phyloP scores from a whole-genome alignment of 1,284 basidiomycete genomes.

The Naganishia albida region DNA sequence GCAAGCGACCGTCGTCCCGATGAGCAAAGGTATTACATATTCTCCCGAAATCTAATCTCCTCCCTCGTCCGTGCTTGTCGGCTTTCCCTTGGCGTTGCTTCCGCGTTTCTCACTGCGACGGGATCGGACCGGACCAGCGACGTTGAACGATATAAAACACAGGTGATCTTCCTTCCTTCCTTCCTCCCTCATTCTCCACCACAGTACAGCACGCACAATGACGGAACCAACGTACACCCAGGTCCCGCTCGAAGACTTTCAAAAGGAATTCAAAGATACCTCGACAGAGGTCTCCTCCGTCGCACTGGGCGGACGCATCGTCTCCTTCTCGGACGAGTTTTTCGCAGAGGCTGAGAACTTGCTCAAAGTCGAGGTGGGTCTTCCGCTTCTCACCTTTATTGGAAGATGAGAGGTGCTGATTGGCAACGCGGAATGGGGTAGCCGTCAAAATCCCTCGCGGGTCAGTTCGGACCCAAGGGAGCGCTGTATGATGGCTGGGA shows the following conservation, averaged over 20 bases:
- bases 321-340: slow-evolving; percentile 89
- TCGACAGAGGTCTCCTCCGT: slow-evolving; percentile 84
- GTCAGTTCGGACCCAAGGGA: slow-evolving; percentile 93
- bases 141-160: no score
- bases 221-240: slow-evolving; percentile 34
- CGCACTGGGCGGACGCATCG: slow-evolving; percentile 74
- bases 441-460: slow-evolving; percentile 61
- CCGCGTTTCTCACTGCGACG: background rate
- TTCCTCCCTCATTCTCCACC: no score
- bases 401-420: background rate
- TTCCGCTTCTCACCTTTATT: background rate
- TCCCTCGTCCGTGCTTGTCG: background rate
- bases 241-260: slow-evolving; percentile 61
- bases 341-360: slow-evolving; percentile 86
- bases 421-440: slow-evolving; percentile 20
- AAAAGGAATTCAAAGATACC: slow-evolving; percentile 60
- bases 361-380: slow-evolving; percentile 72
- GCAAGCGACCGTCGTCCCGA: no score
- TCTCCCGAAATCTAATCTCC: background rate
- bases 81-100: background rate
- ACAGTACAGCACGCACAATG: slow-evolving; percentile 2
- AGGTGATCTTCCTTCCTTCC: no score
- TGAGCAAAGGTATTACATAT: background rate
- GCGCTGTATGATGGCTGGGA: slow-evolving; percentile 97
- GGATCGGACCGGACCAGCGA: no score